Conservation (phyloP, 2,329 filamentous ascomycete genomes). For the Calonectria crousiana region DNA sequence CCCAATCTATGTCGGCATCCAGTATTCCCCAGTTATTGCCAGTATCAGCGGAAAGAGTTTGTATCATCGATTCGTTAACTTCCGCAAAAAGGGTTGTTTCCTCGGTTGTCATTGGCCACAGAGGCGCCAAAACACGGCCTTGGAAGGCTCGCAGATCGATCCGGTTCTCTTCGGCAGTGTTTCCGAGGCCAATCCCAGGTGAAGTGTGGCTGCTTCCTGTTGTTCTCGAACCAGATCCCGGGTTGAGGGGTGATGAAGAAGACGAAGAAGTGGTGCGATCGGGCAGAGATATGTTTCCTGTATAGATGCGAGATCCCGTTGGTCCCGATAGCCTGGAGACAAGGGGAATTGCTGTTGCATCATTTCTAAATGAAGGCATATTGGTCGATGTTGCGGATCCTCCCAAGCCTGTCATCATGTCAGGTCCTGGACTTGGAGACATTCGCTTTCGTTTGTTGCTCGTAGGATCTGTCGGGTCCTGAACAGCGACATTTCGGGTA, state of each 20-base stretch:
- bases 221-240: slow-evolving; percentile 36
- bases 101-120: slow-evolving; percentile 47
- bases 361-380: neutral
- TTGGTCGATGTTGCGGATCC: neutral
- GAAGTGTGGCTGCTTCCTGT: slow-evolving; percentile 49
- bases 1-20: slow-evolving; percentile 44
- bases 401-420: slow-evolving; percentile 14
- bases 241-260: slow-evolving; percentile 46
- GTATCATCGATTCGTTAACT: slow-evolving; percentile 42
- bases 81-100: slow-evolving; percentile 46
- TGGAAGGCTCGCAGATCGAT: slow-evolving; percentile 50
- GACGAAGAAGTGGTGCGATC: slow-evolving; percentile 50
- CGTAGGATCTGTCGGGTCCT: slow-evolving; percentile 24
- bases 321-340: neutral
- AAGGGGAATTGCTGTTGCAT: neutral
- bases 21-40: slow-evolving; percentile 47
- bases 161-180: slow-evolving; percentile 51
- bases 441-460: slow-evolving; percentile 50
- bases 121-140: slow-evolving; percentile 45
- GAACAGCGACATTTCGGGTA: slow-evolving; percentile 44
- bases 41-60: slow-evolving; percentile 36
- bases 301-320: slow-evolving; percentile 21
- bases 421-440: slow-evolving; percentile 43
- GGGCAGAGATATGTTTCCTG: slow-evolving; percentile 39
- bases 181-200: slow-evolving; percentile 48